A percentile compares a stretch with the other conserved stretches of the same genome.
phyloP scores from a whole-genome alignment of 1,139 yeast genomes.

The Candida tunisiensis region DNA sequence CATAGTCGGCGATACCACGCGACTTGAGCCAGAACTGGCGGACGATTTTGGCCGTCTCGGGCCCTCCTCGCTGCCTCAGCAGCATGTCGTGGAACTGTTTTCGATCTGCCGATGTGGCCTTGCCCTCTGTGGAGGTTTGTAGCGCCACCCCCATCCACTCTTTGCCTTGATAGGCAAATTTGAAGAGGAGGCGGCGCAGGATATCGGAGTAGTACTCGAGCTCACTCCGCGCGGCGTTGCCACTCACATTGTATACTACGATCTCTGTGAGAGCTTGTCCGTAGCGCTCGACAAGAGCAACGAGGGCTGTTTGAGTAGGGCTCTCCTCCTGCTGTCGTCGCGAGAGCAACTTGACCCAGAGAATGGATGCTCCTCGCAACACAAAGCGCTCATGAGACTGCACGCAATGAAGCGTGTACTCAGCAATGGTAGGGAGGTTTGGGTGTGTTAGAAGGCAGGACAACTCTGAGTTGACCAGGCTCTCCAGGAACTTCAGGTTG shows the following conservation, averaged over 20 bases:
- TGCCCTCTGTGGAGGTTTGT: conserved; percentile 9
- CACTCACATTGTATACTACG: conserved; percentile 15
- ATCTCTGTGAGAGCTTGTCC: conserved; percentile 4
- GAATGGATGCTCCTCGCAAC: conserved; percentile 40
- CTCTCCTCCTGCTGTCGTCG: conserved; percentile 21
- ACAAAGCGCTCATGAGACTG: conserved; percentile 47
- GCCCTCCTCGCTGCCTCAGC: conserved; percentile 45
- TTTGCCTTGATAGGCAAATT: conserved; percentile 31
- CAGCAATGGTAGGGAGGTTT: conserved; percentile 2
- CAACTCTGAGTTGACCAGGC: too few relatives aligned
- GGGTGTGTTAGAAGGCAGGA: neutral
- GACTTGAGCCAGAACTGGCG: conserved; percentile 46
- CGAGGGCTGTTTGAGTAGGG: too few relatives aligned
- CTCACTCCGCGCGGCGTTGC: conserved; percentile 40
- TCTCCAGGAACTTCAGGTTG: conserved; percentile 10
- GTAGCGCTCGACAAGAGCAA: neutral
- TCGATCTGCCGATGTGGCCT: conserved; percentile 9
- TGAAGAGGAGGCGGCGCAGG: conserved; percentile 34
- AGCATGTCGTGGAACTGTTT: conserved; percentile 34
- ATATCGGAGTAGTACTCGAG: conserved; percentile 40
- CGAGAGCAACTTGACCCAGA: conserved; percentile 44
- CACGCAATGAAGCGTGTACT: conserved; percentile 26
- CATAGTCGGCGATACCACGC: conserved; percentile 20
- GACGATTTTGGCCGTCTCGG: conserved; percentile 38
- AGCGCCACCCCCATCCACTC: conserved; percentile 24